Conservation (phyloP, 805 yeast genomes). For the Saccharomycopsis oosterbeekiorum region DNA sequence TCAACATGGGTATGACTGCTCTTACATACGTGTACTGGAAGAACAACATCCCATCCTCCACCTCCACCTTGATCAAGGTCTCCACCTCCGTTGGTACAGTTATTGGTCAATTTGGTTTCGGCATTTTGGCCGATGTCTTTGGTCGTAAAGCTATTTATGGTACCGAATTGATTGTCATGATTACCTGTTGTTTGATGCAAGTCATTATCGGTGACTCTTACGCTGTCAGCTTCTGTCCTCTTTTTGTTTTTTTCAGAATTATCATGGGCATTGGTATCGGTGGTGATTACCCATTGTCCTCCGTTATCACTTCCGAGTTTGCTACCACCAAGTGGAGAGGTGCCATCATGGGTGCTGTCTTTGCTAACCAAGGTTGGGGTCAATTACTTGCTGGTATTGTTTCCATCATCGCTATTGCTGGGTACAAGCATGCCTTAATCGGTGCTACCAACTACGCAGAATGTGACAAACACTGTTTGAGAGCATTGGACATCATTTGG, state of each 20-base stretch:
- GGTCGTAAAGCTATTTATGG: conserved; percentile 90
- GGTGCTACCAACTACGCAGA: conserved; percentile 43
- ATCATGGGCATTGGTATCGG: conserved; percentile 95
- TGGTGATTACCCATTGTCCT: conserved; percentile 92
- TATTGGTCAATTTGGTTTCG: conserved; percentile 81
- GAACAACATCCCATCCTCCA: conserved; percentile 54
- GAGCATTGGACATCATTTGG: conserved; percentile 91
- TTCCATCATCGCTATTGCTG: conserved; percentile 66
- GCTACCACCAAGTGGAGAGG: conserved; percentile 96
- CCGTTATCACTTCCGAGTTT: conserved; percentile 88
- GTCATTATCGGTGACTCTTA: conserved; percentile 63
- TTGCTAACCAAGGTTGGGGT: conserved; percentile 96
- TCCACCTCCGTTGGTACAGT: conserved; percentile 93
- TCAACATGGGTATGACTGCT: conserved; percentile 75
- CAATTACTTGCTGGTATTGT: conserved; percentile 83
- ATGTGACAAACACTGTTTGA: conserved; percentile 59
- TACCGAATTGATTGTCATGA: conserved; percentile 75
- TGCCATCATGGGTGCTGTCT: conserved; percentile 93
- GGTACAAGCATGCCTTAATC: conserved; percentile 54
- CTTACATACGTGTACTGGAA: conserved; percentile 68
- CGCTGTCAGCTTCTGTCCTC: conserved; percentile 64
- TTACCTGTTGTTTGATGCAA: conserved; percentile 68
- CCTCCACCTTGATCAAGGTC: conserved; percentile 68
- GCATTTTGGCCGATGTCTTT: conserved; percentile 66
- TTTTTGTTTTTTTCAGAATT: conserved; percentile 69